phyloP scores from a whole-genome alignment of 768 basidiomycete species.

The Kwoniella pini region DNA sequence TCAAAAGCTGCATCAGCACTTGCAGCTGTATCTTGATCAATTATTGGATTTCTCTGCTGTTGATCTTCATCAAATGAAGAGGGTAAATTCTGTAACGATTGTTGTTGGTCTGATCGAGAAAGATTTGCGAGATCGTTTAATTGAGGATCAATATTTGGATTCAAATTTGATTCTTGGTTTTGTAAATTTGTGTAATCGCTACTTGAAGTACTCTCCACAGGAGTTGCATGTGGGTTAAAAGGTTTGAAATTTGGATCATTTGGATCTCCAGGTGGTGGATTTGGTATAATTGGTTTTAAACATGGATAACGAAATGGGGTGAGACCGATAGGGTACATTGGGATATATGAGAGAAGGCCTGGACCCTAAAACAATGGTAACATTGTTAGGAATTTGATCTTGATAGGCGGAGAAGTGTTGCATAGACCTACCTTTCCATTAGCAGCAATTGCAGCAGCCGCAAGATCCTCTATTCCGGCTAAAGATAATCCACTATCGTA shows the following conservation, averaged over 20 bases:
- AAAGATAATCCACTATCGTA: neutral
- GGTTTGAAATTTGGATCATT: constrained; percentile 31
- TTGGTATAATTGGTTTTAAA: constrained; percentile 23
- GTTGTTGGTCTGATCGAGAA: neutral
- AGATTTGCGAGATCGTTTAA: neutral
- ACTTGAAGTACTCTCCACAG: constrained; percentile 48
- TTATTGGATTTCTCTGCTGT: neutral
- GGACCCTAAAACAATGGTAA: neutral
- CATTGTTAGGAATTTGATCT: too few relatives aligned
- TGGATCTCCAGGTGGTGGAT: constrained; percentile 43
- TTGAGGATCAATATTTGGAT: neutral
- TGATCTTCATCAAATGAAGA: too few relatives aligned
- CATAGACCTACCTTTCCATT: constrained; percentile 6
- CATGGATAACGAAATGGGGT: constrained; percentile 49
- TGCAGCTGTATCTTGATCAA: neutral
- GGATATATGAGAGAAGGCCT: neutral
- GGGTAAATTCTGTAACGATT: too few relatives aligned
- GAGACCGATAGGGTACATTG: constrained; percentile 26
- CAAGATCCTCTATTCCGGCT: constrained; percentile 19
- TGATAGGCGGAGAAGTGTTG: too few relatives aligned
- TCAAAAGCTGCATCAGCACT: constrained; percentile 16
- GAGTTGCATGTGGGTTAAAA: constrained; percentile 32
- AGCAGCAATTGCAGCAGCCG: constrained; percentile 13
- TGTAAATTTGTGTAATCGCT: too few relatives aligned
- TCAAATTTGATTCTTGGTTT: too few relatives aligned